Evolutionary conservation across 495 filamentous ascomycete genomes (phyloP).

Genomic region (Melanomma pulvis-pyrius): DNA sequence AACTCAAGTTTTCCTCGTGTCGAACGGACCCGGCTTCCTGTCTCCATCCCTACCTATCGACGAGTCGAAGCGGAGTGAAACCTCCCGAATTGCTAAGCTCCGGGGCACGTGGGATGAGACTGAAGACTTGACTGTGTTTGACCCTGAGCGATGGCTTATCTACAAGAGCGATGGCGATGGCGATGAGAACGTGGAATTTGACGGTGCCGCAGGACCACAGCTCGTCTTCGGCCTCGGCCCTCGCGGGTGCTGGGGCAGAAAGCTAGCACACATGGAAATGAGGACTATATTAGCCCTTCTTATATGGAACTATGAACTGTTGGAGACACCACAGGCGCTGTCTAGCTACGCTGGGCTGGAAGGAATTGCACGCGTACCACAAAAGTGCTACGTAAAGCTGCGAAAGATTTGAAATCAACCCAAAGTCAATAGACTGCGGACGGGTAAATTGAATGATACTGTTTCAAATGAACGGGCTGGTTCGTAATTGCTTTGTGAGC

Average conservation of each 20-base stretch:
- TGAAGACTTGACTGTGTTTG: background rate
- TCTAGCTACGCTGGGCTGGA: background rate
- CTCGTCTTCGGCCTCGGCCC: slow-evolving; percentile 1
- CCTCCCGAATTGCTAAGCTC: background rate
- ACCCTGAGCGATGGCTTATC: slow-evolving; percentile 14
- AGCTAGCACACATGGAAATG: slow-evolving; percentile 11
- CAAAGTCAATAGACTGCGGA: no score
- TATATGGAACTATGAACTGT: background rate
- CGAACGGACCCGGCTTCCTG: slow-evolving; percentile 3
- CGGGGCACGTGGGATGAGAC: background rate
- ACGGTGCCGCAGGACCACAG: slow-evolving; percentile 4
- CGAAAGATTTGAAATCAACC: no score
- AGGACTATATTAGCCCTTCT: background rate
- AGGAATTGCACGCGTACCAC: no score
- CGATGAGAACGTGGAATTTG: slow-evolving; percentile 5
- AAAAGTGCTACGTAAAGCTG: no score
- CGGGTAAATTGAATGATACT: no score
- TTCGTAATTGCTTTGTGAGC: no score
- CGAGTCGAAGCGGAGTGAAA: background rate
- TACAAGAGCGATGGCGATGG: background rate
- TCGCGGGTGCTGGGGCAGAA: slow-evolving; percentile 3
- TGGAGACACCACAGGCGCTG: background rate
- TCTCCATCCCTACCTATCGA: background rate
- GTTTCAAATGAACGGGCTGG: no score
- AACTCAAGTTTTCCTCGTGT: background rate